A percentile compares a stretch with the other conserved stretches of the same genome.
Conservation (phyloP, 345 rosid species). For the Aquilaria malaccensis region DNA sequence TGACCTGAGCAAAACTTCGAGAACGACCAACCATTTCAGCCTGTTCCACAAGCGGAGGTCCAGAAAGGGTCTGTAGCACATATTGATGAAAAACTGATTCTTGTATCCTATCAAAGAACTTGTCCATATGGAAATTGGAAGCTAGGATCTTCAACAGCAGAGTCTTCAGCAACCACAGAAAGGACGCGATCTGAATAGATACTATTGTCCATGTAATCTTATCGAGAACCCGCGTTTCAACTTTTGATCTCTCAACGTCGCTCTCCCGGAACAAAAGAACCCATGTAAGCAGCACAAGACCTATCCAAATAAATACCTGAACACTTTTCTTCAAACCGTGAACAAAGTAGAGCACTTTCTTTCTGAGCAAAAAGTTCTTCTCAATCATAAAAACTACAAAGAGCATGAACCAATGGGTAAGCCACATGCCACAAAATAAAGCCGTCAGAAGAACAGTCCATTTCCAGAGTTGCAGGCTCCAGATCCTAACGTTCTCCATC, state of each 20-base stretch:
- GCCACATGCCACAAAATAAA: slow-evolving; percentile 55
- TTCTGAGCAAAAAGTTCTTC: slow-evolving; percentile 56
- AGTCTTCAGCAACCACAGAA: slow-evolving; percentile 67
- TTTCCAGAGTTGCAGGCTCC: slow-evolving; percentile 73
- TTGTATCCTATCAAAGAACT: slow-evolving; percentile 87
- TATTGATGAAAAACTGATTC: slow-evolving; percentile 85
- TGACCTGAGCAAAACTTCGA: slow-evolving; percentile 41
- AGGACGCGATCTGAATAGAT: slow-evolving; percentile 49
- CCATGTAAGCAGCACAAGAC: slow-evolving; percentile 63
- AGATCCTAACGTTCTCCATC: slow-evolving; percentile 23
- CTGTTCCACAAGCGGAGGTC: slow-evolving; percentile 69
- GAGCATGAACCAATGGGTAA: slow-evolving; percentile 78
- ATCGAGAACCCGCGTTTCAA: slow-evolving; percentile 34
- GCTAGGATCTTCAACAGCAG: slow-evolving; percentile 69
- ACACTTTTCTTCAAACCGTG: slow-evolving; percentile 87
- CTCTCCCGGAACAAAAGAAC: slow-evolving; percentile 37
- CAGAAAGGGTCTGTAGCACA: slow-evolving; percentile 66
- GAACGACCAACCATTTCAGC: slow-evolving; percentile 43
- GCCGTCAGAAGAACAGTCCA: slow-evolving; percentile 83
- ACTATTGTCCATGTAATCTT: slow-evolving; percentile 57
- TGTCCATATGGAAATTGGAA: slow-evolving; percentile 68
- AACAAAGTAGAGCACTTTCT: slow-evolving; percentile 84
- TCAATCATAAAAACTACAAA: slow-evolving; percentile 71
- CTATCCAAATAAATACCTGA: slow-evolving; percentile 74
- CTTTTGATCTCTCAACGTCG: slow-evolving; percentile 24